A percentile compares a stretch with the other conserved stretches of the same genome.
Evolutionary conservation across 148 eudicot genomes (phyloP).

Genomic region (Chenopodium album): DNA sequence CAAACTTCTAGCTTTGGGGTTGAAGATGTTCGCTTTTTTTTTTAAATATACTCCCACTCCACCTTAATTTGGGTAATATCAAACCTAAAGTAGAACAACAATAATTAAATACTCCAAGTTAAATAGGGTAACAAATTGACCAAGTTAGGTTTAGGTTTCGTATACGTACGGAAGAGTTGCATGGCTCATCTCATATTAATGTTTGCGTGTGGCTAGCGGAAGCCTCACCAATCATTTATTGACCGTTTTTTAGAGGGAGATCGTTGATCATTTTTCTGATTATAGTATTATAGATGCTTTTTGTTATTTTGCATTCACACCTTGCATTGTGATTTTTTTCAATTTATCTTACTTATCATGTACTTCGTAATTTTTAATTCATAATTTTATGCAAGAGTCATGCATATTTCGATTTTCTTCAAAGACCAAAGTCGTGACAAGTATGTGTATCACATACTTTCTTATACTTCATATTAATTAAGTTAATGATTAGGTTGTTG

Average conservation of each 20-base stretch:
- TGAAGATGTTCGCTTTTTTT: no score
- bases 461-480: no score
- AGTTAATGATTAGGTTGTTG: no score
- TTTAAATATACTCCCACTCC: no score
- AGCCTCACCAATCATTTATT: slow-evolving; percentile 4
- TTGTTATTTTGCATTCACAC: slow-evolving; percentile 16
- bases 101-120: no score
- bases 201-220: background rate
- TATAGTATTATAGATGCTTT: slow-evolving; percentile 7
- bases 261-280: background rate
- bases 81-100: no score
- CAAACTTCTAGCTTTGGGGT: no score
- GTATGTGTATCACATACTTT: no score
- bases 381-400: background rate
- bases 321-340: no score
- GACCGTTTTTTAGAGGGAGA: background rate
- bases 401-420: background rate
- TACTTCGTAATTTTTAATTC: no score
- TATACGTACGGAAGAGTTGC: background rate
- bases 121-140: background rate
- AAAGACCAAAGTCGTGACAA: background rate
- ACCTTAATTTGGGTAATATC: no score
- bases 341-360: no score
- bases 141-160: background rate
- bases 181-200: background rate